Base-by-base conservation (phyloP, 768 basidiomycete genomes). In the Melanogaster broomeanus region DNA sequence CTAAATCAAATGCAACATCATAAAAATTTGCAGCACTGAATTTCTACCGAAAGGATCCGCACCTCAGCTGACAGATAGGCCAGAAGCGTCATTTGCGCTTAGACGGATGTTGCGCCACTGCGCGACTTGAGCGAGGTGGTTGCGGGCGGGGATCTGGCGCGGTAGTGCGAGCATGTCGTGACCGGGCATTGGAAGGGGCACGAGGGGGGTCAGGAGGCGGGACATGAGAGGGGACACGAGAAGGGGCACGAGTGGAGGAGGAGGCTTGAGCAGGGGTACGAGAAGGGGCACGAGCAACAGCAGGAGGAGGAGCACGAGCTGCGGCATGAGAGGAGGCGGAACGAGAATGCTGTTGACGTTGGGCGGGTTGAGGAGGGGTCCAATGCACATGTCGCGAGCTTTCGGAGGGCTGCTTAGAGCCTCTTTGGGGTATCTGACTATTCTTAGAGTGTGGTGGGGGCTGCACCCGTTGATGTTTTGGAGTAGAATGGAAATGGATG, bases 361-460 rank as follows among this genome's bases (percentile, higher is more conserved):
- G 54, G 2, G 62, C 65, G 6, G 25, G 27, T 45, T 65, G 64
- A n/a, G 65, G 62, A 21, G 64, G 64, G 2, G 60, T 65, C 64
- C 64, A 65, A 51, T 65, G 64, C 5, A 65, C 64, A 43, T 62
- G 64, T 28, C 65, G 48, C 31, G 62, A n/a, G n/a, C n/a, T n/a
- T n/a, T n/a, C n/a, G n/a, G n/a, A 47, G 19, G 55, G 61, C 10
- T 48, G 28, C 39, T 31, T 57, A 1, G 51, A 12, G 21, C 27
- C 53, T 8, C 62, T 60, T 27, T 60, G 60, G 49, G 64, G 65
- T 6, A 60, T 57, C 3, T 10, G 12, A n/a, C 41, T 10, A 10
- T 48, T 19, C 38, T 52, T 66, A 22, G 49, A 22, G 31, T 53
- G 59, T 22, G 48, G 45, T 39, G 46, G 49, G 24, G 56, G 52